Evolutionary conservation across 805 yeast species (phyloP).

Genomic region (Wickerhamiella brachini): DNA sequence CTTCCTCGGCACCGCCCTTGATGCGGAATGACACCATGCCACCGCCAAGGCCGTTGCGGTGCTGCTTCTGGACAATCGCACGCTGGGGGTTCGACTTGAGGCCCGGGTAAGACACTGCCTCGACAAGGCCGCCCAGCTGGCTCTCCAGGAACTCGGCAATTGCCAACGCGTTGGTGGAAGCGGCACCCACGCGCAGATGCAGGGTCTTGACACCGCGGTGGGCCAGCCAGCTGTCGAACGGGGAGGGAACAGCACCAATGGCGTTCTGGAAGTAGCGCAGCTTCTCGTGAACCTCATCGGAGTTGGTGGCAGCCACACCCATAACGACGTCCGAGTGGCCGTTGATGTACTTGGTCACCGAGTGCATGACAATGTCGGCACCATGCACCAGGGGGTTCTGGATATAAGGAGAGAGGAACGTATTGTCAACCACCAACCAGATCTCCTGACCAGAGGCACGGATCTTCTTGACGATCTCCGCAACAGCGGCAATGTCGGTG

Average conservation of each 20-base stretch:
- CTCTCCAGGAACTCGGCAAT: conserved; percentile 50
- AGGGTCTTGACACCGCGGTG: conserved; percentile 84
- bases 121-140: conserved; percentile 33
- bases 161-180: conserved; percentile 48
- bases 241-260: conserved; percentile 77
- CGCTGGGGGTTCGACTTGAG: conserved; percentile 50
- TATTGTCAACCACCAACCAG: conserved; percentile 69
- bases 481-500: conserved; percentile 58
- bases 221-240: conserved; percentile 85
- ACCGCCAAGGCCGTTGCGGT: conserved; percentile 76
- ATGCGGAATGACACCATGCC: conserved; percentile 85
- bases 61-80: conserved; percentile 56
- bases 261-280: conserved; percentile 76
- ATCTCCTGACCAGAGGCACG: conserved; percentile 34
- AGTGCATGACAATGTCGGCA: conserved; percentile 78
- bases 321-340: conserved; percentile 88
- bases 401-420: conserved; percentile 75
- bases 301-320: conserved; percentile 67
- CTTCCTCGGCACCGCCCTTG: conserved; percentile 67
- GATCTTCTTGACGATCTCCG: conserved; percentile 33
- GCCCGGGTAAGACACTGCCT: conserved; percentile 74
- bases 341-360: conserved; percentile 80
- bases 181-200: conserved; percentile 64
- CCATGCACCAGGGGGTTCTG: conserved; percentile 74
- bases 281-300: conserved; percentile 43